These are phyloP conservation scores for Alternaria novae-zelandiae DNA, from an alignment of 2,329 filamentous ascomycete genomes.

Conservation along the genomic window DNA sequence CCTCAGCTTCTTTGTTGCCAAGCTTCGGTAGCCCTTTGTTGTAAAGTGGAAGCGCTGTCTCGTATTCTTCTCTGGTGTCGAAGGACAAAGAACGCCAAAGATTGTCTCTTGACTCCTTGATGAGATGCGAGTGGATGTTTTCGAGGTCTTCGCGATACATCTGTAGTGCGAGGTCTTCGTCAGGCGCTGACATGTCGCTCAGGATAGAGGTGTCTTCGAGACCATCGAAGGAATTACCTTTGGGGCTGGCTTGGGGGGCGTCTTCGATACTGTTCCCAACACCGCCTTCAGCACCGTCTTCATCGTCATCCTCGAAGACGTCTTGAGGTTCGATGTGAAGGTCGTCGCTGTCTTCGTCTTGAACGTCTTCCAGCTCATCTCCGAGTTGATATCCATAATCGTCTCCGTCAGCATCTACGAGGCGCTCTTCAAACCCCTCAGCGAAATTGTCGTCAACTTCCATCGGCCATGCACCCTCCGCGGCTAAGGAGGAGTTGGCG, in stretches of 20 bases:
- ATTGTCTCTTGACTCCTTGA: not conserved
- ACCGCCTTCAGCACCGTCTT: not conserved
- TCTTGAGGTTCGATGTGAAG: not conserved
- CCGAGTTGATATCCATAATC: not conserved
- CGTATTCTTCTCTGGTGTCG: not conserved
- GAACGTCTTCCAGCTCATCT: not conserved
- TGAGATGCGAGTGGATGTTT: not conserved
- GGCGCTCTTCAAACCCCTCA: not conserved
- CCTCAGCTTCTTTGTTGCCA: not conserved
- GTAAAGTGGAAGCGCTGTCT: not conserved
- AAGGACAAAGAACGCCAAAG: not conserved
- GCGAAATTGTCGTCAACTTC: not conserved
- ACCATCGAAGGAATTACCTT: rapidly evolving
- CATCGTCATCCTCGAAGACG: not conserved
- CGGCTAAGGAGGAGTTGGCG: not conserved
- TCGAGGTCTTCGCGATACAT: not conserved
- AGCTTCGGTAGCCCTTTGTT: not conserved
- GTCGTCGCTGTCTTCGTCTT: not conserved
- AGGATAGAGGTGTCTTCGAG: not conserved
- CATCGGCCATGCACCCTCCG: not conserved
- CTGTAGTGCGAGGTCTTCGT: not conserved
- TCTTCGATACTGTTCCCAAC: not conserved
- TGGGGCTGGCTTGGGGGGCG: not conserved
- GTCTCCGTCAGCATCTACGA: not conserved
- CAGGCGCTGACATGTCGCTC: not conserved